Evolutionary conservation across 2,329 filamentous ascomycete genomes (phyloP).

Genomic region (Samsoniella hepiali): DNA sequence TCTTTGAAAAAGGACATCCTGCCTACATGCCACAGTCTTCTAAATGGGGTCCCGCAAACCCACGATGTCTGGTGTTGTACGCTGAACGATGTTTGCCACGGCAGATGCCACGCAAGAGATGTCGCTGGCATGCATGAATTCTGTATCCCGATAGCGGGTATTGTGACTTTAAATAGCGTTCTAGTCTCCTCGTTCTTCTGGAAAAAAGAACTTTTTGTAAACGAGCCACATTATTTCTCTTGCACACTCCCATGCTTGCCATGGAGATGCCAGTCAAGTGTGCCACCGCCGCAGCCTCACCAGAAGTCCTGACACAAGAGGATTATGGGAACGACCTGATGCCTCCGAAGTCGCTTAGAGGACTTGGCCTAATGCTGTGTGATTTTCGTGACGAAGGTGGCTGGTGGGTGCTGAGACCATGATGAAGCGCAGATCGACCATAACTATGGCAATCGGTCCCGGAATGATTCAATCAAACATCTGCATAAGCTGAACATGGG

Average conservation of each 20-base stretch:
- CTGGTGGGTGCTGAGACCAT: not conserved
- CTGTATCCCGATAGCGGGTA: too few relatives aligned
- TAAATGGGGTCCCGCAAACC: not conserved
- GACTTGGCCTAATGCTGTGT: not conserved
- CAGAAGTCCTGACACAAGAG: not conserved
- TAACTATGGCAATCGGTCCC: not conserved
- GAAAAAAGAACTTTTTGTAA: too few relatives aligned
- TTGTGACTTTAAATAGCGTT: too few relatives aligned
- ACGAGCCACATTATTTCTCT: too few relatives aligned
- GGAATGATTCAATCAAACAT: not conserved
- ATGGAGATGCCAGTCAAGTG: too few relatives aligned
- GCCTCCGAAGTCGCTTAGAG: not conserved
- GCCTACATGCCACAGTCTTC: not conserved
- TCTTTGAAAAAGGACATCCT: too few relatives aligned
- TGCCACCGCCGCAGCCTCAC: not conserved
- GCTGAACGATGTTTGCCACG: not conserved
- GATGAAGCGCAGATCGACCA: not conserved
- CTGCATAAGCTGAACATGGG: not conserved
- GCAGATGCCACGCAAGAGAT: not conserved
- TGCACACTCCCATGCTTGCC: too few relatives aligned
- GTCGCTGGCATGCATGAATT: too few relatives aligned
- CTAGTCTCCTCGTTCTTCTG: too few relatives aligned
- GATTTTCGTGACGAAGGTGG: not conserved
- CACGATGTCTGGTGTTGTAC: not conserved
- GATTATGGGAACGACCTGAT: not conserved